Evolutionary conservation across 78 protist species (phyloP).

Genomic region (Cavenderia fasciculata): DNA sequence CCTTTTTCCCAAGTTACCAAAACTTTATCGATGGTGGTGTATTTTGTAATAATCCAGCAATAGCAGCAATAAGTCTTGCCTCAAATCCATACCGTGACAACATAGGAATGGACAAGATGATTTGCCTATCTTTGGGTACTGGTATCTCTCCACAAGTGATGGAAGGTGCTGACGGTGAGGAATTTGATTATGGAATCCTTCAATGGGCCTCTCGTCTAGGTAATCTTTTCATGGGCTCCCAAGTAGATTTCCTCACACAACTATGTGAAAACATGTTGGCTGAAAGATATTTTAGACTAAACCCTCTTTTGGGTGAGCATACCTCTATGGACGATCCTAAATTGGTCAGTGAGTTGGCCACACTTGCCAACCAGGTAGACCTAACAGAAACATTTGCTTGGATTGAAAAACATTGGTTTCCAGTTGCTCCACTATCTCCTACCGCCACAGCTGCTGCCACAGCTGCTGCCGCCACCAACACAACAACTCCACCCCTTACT

Average conservation of each 20-base stretch:
- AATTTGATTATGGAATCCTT: conserved; percentile 54
- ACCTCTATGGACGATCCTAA: conserved; percentile 76
- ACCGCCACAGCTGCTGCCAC: no score
- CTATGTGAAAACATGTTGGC: conserved; percentile 54
- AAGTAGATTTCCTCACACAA: conserved; percentile 57
- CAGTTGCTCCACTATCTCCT: no score
- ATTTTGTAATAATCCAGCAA: conserved; percentile 65
- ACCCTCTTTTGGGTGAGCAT: conserved; percentile 37
- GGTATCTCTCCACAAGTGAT: conserved; percentile 39
- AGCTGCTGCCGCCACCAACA: no score
- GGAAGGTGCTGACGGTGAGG: conserved; percentile 76
- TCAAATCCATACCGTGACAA: conserved; percentile 24
- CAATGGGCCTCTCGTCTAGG: conserved; percentile 70
- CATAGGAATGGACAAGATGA: conserved; percentile 23
- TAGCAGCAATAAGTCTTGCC: conserved; percentile 47
- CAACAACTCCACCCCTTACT: no score
- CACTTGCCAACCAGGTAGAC: conserved; percentile 46
- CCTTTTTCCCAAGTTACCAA: conserved; percentile 74
- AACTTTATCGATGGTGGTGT: conserved; percentile 80
- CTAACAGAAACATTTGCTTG: conserved; percentile 27
- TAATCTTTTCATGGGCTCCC: conserved; percentile 67
- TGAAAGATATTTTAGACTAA: conserved; percentile 28
- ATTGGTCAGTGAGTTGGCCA: conserved; percentile 57
- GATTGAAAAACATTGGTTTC: conserved; percentile 60
- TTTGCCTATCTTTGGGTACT: conserved; percentile 54